Conservation (phyloP, 1,284 basidiomycete genomes). For the Leucoagaricus sp. region DNA sequence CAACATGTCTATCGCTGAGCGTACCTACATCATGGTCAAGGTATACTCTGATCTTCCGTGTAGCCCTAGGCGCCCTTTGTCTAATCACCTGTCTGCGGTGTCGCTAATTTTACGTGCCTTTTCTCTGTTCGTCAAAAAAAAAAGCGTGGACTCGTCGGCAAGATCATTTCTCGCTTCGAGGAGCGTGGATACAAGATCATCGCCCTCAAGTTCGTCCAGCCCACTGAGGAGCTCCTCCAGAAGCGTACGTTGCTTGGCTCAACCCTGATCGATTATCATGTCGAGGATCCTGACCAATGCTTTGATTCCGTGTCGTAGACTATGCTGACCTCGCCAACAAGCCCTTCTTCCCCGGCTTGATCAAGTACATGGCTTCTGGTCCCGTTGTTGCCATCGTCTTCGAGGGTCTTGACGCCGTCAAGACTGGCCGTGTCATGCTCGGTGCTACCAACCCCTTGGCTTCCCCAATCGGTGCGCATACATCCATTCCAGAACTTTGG, state of each 20-base stretch:
- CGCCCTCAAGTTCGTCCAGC: slow-evolving; percentile 85
- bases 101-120: neutral
- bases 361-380: slow-evolving; percentile 94
- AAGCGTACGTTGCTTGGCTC: slow-evolving; percentile 54
- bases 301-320: slow-evolving; percentile 52
- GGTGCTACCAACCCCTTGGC: slow-evolving; percentile 96
- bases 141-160: slow-evolving; percentile 92
- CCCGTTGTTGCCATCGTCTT: slow-evolving; percentile 98
- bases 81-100: neutral
- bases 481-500: slow-evolving; percentile 8
- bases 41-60: slow-evolving; percentile 33
- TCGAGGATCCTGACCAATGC: slow-evolving; percentile 11
- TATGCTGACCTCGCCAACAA: slow-evolving; percentile 92
- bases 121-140: slow-evolving; percentile 47
- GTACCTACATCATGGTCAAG: slow-evolving; percentile 93
- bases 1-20: slow-evolving; percentile 66
- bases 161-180: slow-evolving; percentile 94
- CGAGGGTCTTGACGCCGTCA: slow-evolving; percentile 96
- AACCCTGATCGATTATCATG: slow-evolving; percentile 17
- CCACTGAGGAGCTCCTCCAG: slow-evolving; percentile 83
- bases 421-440: slow-evolving; percentile 94
- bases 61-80: neutral
- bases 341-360: slow-evolving; percentile 90
- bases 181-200: slow-evolving; percentile 93
- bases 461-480: slow-evolving; percentile 73